These are phyloP conservation scores for Fusarium illudens DNA, from an alignment of 2,329 filamentous ascomycete species.

Conservation along the genomic window DNA sequence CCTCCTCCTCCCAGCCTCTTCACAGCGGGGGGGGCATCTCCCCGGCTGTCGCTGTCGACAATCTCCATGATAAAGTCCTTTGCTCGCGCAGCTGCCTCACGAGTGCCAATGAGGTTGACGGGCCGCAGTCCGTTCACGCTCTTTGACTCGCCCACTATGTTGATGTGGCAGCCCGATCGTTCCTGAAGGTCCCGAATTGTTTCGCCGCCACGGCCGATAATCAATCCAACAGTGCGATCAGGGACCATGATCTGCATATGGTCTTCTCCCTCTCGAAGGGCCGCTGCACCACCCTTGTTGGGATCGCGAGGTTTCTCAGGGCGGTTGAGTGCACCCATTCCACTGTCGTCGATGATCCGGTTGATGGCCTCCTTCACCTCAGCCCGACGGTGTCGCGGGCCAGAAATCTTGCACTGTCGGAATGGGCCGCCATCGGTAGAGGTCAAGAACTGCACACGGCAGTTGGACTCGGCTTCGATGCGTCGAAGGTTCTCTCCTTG, in stretches of 20 bases:
- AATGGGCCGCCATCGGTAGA: slow-evolving; percentile 76
- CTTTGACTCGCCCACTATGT: slow-evolving; percentile 93
- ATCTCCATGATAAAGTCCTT: slow-evolving; percentile 93
- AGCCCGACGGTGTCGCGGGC: slow-evolving; percentile 73
- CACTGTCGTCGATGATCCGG: slow-evolving; percentile 83
- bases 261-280: slow-evolving; percentile 80
- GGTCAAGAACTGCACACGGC: slow-evolving; percentile 88
- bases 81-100: slow-evolving; percentile 76
- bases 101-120: slow-evolving; percentile 87
- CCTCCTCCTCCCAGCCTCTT: slow-evolving; percentile 41
- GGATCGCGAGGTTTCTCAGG: slow-evolving; percentile 53
- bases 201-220: slow-evolving; percentile 92
- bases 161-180: slow-evolving; percentile 91
- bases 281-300: slow-evolving; percentile 51
- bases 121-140: slow-evolving; percentile 89
- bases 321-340: slow-evolving; percentile 59
- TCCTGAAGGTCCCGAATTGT: slow-evolving; percentile 94
- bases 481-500: slow-evolving; percentile 88
- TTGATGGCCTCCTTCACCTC: slow-evolving; percentile 86
- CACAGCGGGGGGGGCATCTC: slow-evolving; percentile 51
- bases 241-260: slow-evolving; percentile 94
- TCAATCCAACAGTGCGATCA: slow-evolving; percentile 89
- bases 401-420: slow-evolving; percentile 87
- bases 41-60: slow-evolving; percentile 86
- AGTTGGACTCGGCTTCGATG: slow-evolving; percentile 83